Conservation (phyloP, 148 eudicot genomes). For the Persicaria tinctoria region DNA sequence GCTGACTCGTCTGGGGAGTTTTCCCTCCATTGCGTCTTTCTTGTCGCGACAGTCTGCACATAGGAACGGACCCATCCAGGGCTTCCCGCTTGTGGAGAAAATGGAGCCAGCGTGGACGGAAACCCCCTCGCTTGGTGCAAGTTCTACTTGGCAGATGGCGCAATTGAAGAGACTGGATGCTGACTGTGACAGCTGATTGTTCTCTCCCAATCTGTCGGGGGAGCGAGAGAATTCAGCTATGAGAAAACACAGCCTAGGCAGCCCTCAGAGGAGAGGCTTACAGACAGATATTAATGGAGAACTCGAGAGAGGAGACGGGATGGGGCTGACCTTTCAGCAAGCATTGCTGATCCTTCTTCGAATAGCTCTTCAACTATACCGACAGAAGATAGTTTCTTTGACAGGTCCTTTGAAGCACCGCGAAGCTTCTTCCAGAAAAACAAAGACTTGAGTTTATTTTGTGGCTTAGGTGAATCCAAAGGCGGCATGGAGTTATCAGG, state of each 20-base stretch:
- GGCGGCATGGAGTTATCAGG: constrained; percentile 38
- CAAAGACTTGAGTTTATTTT: constrained; percentile 46
- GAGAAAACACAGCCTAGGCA: no score
- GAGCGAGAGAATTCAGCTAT: not conserved
- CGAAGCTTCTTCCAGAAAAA: constrained; percentile 48
- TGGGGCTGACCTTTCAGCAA: constrained; percentile 67
- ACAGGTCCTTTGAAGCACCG: constrained; percentile 37
- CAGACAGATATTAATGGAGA: no score
- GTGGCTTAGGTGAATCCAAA: constrained; percentile 42
- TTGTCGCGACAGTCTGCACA: constrained; percentile 68
- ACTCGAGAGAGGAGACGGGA: not conserved
- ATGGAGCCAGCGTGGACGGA: constrained; percentile 90
- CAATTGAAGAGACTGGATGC: constrained; percentile 53
- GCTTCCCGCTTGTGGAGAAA: constrained; percentile 71
- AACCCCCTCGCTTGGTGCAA: constrained; percentile 70
- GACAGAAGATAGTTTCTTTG: constrained; percentile 61
- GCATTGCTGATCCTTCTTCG: constrained; percentile 95
- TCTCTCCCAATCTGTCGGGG: constrained; percentile 54
- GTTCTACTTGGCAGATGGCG: constrained; percentile 72
- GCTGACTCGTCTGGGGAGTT: constrained; percentile 76
- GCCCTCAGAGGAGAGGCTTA: no score
- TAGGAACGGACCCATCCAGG: constrained; percentile 92
- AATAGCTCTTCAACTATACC: constrained; percentile 82
- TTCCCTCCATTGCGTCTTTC: constrained; percentile 98
- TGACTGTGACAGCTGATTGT: constrained; percentile 33